Conservation (phyloP, 169 alveolate species). For the Theileria parva region DNA sequence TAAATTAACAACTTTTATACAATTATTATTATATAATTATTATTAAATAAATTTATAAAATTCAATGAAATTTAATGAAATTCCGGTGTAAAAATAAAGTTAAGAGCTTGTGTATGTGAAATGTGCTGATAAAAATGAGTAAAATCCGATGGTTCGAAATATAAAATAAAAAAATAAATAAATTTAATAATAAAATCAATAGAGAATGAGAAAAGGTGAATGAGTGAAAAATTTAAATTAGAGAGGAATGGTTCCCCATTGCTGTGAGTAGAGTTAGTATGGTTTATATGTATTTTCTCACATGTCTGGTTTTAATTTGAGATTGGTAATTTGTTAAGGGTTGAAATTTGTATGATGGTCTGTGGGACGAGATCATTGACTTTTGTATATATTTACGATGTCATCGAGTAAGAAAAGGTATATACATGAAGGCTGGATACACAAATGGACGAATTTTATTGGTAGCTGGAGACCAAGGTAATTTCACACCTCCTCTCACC, state of each 20-base stretch:
- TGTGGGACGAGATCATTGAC: neutral
- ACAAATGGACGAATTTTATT: slow-evolving; percentile 84
- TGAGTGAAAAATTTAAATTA: neutral
- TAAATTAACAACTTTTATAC: no score
- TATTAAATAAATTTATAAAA: no score
- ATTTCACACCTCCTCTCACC: neutral
- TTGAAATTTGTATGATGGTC: slow-evolving; percentile 10
- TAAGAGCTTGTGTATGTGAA: no score
- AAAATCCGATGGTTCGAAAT: neutral
- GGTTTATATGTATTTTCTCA: neutral
- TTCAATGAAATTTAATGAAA: no score
- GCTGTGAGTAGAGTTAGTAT: no score
- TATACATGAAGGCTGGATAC: slow-evolving; percentile 84
- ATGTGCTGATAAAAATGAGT: neutral
- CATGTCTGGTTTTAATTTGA: neutral
- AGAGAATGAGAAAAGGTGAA: neutral
- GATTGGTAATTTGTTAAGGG: neutral
- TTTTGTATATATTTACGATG: slow-evolving; percentile 27
- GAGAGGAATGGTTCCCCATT: neutral
- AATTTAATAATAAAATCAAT: no score
- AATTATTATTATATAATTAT: no score
- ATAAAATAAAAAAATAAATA: no score
- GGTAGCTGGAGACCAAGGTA: slow-evolving; percentile 84
- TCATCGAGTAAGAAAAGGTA: slow-evolving; percentile 65
- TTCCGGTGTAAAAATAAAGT: no score